Evolutionary conservation across 2,329 filamentous ascomycete species (phyloP).

Genomic region (Diaporthe australafricana): DNA sequence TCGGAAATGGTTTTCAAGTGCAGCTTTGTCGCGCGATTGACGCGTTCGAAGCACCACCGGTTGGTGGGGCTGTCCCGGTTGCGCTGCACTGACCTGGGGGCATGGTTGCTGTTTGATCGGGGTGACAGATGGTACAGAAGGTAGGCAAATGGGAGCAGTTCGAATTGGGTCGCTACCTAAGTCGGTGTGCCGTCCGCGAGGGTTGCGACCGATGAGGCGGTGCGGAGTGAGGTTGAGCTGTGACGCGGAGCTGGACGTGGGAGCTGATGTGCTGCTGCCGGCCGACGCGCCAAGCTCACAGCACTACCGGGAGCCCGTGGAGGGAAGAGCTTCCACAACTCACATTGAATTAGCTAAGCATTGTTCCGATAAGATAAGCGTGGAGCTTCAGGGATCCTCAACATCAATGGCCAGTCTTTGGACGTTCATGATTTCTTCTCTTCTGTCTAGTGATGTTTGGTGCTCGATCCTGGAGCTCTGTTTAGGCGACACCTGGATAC

Average conservation of each 20-base stretch:
- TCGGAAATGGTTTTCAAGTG: not conserved
- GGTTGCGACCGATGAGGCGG: conserved; percentile 27
- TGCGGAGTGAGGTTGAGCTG: conserved; percentile 3
- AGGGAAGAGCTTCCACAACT: not conserved
- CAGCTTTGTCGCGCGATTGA: conserved; percentile 5
- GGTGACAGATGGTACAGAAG: not conserved
- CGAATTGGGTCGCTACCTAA: not conserved
- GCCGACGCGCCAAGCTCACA: conserved; percentile 15
- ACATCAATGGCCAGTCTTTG: not conserved
- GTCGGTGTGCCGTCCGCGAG: not conserved
- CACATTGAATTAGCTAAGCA: conserved; percentile 11
- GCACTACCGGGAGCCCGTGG: not conserved
- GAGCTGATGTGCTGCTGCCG: not conserved
- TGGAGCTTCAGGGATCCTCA: not conserved
- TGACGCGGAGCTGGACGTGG: conserved; percentile 11
- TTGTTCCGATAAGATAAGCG: not conserved
- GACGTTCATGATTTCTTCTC: not conserved
- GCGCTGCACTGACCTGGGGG: conserved; percentile 32
- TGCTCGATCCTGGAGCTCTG: not conserved
- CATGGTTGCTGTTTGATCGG: conserved; percentile 11
- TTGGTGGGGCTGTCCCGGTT: not conserved
- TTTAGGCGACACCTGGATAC: not conserved
- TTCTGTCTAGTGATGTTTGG: not conserved
- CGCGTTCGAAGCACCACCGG: conserved; percentile 19
- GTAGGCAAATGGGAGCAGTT: too few relatives aligned